Evolutionary conservation across 139 green algal species (phyloP), one percentile per base, ranked within the genome.

Genomic region (Desmodesmus armatus): DNA sequence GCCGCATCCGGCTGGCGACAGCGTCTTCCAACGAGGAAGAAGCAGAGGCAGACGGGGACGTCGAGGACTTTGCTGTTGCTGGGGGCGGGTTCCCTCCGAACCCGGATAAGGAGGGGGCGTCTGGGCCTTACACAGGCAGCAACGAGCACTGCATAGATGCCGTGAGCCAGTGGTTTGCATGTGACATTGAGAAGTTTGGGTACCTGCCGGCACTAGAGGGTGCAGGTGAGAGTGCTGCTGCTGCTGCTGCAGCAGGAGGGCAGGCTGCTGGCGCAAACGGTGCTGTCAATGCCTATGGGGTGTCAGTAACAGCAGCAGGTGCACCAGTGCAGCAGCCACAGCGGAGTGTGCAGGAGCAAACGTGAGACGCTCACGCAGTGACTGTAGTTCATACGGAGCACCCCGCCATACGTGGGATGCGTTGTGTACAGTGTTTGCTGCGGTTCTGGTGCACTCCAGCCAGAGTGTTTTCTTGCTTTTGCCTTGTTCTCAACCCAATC

Each of bases 141-240:
- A 74, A 84, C 53, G 62, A 25, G 19, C 80, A 85, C 66, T 85
- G 80, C 67, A 49, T 85, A 7, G 80, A 85, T 69, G 80, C 47
- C 3, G 66, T 85, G 5, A 79, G 66, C 33, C 80, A 69, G 80
- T 85, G 80, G 80, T 85, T 79, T 69, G 65, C 80, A 17, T 85
- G 80, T 40, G 80, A 85, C 58, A 66, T 35, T 29, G 80, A 78
- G 43, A 75, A 84, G 37, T 84, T 84, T 84, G 78, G 78, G 60
- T 84, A 84, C 78, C 43, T 84, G 78, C 39, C 60, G 60, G 3
- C 47, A 27, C 19, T 35, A 35, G 4, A 27, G 29, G 62, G 5
- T 71, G 62, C 62, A 71, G 62, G 21, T n/a, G 15, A 27, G 21
- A 31, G 17, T n/a, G 21, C 5, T 9, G 55, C 17, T 65, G 21